phyloP scores from a whole-genome alignment of 1,139 yeast genomes.

The Yamadazyma trypodendri region DNA sequence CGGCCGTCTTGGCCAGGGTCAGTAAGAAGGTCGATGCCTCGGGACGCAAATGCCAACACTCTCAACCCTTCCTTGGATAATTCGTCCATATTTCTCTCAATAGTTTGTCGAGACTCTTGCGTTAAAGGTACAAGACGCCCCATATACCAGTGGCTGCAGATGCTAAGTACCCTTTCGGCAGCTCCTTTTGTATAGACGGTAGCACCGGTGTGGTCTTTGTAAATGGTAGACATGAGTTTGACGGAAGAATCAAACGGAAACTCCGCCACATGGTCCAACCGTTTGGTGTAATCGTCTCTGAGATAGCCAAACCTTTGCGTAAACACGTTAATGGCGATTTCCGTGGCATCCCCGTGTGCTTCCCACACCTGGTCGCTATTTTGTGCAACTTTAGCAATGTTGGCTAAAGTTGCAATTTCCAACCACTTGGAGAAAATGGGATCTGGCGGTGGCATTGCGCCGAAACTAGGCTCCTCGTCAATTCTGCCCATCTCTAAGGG shows the following conservation, averaged over 20 bases:
- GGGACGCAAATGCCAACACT: constrained; percentile 68
- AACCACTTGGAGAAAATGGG: constrained; percentile 49
- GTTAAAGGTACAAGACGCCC: constrained; percentile 35
- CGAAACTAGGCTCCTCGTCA: constrained; percentile 38
- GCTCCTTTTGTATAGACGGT: constrained; percentile 72
- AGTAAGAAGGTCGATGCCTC: constrained; percentile 21
- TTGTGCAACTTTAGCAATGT: constrained; percentile 60
- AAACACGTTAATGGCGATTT: constrained; percentile 78
- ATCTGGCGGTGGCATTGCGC: constrained; percentile 22
- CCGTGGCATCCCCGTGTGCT: constrained; percentile 88
- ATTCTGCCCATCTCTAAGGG: constrained; percentile 39
- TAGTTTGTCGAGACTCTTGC: constrained; percentile 38
- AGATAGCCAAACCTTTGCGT: constrained; percentile 53
- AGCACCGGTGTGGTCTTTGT: constrained; percentile 30
- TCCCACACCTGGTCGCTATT: constrained; percentile 49
- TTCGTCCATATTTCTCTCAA: constrained; percentile 60
- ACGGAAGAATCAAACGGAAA: constrained; percentile 78
- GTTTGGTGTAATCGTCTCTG: constrained; percentile 42
- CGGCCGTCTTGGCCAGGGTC: too few relatives aligned
- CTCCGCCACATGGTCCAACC: constrained; percentile 52
- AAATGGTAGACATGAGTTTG: constrained; percentile 72
- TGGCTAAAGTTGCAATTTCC: constrained; percentile 65
- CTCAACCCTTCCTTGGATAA: constrained; percentile 71
- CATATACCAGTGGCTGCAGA: constrained; percentile 58
- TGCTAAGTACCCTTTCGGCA: constrained; percentile 64